Percentiles rank a stretch among this genome's conserved stretches.
Evolutionary conservation across 139 green algal genomes (phyloP).

Genomic region (Ettlia oleoabundans): DNA sequence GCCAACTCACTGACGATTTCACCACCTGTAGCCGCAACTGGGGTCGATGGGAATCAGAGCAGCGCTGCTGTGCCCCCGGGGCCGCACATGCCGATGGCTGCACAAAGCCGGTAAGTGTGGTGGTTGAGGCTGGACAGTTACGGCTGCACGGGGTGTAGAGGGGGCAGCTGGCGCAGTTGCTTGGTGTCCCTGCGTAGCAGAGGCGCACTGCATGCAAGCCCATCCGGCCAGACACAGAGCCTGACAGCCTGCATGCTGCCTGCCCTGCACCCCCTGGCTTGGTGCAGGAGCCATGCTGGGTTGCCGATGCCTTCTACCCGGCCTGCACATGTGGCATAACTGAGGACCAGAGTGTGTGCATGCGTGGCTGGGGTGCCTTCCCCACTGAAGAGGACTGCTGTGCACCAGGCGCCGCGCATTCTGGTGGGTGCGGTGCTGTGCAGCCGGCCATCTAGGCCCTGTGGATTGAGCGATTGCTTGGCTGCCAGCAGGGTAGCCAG

Average conservation of each 20-base stretch:
- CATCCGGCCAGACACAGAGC: too few relatives aligned
- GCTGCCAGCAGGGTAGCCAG: too few relatives aligned
- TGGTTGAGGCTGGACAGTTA: too few relatives aligned
- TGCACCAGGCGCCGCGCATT: conserved; percentile 7
- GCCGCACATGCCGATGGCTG: conserved; percentile 30
- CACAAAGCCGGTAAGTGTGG: neutral
- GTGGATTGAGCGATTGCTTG: too few relatives aligned
- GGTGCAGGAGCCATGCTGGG: conserved; percentile 28
- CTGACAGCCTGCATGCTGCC: too few relatives aligned
- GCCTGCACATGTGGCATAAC: conserved; percentile 15
- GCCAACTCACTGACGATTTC: conserved; percentile 19
- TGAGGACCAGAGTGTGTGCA: conserved; percentile 31
- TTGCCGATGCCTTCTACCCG: conserved; percentile 23
- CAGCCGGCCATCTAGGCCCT: neutral
- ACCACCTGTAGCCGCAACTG: conserved; percentile 28
- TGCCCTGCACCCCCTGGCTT: neutral
- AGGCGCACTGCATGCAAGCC: too few relatives aligned
- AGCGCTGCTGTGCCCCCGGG: conserved; percentile 35
- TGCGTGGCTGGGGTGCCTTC: conserved; percentile 39
- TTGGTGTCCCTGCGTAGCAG: too few relatives aligned
- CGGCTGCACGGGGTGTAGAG: too few relatives aligned
- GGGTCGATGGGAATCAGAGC: conserved; percentile 21
- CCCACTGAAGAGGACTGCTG: conserved; percentile 34
- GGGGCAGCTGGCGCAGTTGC: too few relatives aligned
- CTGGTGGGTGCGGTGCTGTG: conserved; percentile 29